A percentile compares a stretch with the other conserved stretches of the same genome.
Evolutionary conservation across 306 rosid genomes (phyloP).

Genomic region (Begonia peltatifolia): DNA sequence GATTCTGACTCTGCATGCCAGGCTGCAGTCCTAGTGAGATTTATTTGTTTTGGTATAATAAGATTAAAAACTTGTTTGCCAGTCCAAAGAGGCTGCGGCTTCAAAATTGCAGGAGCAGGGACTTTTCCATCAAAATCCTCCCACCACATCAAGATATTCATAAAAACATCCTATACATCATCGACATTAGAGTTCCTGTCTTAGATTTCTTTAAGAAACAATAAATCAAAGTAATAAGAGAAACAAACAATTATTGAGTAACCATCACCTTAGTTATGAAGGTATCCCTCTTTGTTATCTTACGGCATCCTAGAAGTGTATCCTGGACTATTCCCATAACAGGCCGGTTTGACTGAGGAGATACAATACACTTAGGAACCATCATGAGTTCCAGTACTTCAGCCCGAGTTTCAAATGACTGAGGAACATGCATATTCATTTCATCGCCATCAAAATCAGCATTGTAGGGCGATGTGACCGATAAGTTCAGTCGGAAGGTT

Average conservation of each 20-base stretch:
- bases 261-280: constrained; percentile 69
- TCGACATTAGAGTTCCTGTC: constrained; percentile 8
- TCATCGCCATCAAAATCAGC: constrained; percentile 99
- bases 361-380: constrained; percentile 99
- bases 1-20: constrained; percentile 81
- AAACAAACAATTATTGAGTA: neutral
- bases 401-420: constrained; percentile 97
- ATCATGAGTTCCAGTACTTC: constrained; percentile 98
- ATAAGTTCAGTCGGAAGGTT: constrained; percentile 81
- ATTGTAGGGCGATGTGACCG: constrained; percentile 92
- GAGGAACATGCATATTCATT: constrained; percentile 99
- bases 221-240: neutral
- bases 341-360: constrained; percentile 93
- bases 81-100: constrained; percentile 97
- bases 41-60: constrained; percentile 86
- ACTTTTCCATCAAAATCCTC: constrained; percentile 97
- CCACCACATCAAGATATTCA: constrained; percentile 99
- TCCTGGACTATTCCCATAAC: constrained; percentile 99
- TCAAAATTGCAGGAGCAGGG: constrained; percentile 85
- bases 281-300: constrained; percentile 93
- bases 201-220: constrained; percentile 6
- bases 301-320: constrained; percentile 82
- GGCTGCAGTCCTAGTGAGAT: constrained; percentile 73
- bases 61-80: constrained; percentile 98
- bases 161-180: constrained; percentile 75